These are phyloP conservation scores for Drechmeria coniospora DNA, from an alignment of 2,329 filamentous ascomycete species.

Conservation along the genomic window DNA sequence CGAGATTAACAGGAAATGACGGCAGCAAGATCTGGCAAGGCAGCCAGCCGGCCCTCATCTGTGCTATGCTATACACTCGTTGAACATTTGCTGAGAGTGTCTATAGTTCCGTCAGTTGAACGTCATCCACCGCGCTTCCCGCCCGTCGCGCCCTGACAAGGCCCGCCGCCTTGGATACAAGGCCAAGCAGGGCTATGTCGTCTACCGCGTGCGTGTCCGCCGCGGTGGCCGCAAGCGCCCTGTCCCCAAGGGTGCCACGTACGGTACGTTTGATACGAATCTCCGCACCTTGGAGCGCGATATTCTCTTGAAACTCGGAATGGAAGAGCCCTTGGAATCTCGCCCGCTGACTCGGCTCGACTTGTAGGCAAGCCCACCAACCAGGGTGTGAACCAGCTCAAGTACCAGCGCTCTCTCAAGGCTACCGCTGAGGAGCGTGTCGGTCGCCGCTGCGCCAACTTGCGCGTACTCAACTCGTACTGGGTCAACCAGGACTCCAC, in stretches of 20 bases:
- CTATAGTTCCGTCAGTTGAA: conserved; percentile 99
- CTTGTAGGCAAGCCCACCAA: conserved; percentile 95
- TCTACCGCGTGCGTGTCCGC: conserved; percentile 98
- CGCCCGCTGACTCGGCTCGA: conserved; percentile 7
- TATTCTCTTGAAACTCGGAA: not conserved
- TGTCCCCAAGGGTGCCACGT: conserved; percentile 94
- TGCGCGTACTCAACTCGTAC: conserved; percentile 99
- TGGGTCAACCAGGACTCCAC: conserved; percentile 99
- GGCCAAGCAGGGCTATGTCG: conserved; percentile 99
- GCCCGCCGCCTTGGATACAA: conserved; percentile 99
- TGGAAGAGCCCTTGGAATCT: not conserved
- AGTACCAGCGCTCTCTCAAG: conserved; percentile 99
- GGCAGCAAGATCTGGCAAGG: not conserved
- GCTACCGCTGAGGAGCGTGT: conserved; percentile 99
- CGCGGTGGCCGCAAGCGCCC: conserved; percentile 98
- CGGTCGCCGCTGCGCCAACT: conserved; percentile 94
- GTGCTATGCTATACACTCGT: conserved; percentile 82
- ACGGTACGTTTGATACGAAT: no score
- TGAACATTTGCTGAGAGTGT: conserved; percentile 99
- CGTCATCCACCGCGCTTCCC: conserved; percentile 97
- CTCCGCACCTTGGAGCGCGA: not conserved
- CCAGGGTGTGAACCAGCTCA: conserved; percentile 99
- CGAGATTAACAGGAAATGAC: not conserved
- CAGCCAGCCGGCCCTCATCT: conserved; percentile 5
- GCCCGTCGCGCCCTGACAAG: conserved; percentile 98